Evolutionary conservation across 2,329 filamentous ascomycete species (phyloP).

Genomic region (Talaromyces sp.): DNA sequence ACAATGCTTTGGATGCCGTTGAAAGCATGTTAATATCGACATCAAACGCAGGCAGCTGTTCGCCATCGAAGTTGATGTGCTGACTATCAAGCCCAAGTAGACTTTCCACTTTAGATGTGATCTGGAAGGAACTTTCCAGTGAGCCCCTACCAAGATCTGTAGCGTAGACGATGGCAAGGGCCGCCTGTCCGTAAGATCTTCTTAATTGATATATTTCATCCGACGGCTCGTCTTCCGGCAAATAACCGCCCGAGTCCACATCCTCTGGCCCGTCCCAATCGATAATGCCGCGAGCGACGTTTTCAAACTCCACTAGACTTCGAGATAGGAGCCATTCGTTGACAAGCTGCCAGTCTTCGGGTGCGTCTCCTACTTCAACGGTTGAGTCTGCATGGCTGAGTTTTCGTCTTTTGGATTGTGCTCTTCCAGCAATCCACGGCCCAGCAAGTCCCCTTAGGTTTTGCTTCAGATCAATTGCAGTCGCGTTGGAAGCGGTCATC

Average conservation of each 20-base stretch:
- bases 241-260: constrained; percentile 54
- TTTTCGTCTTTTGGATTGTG: constrained; percentile 50
- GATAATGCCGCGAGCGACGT: constrained; percentile 47
- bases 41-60: constrained; percentile 23
- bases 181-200: constrained; percentile 50
- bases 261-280: constrained; percentile 58
- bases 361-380: constrained; percentile 19
- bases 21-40: constrained; percentile 28
- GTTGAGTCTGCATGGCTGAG: constrained; percentile 29
- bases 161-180: constrained; percentile 55
- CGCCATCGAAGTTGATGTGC: constrained; percentile 18
- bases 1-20: constrained; percentile 33
- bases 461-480: constrained; percentile 39
- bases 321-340: constrained; percentile 56
- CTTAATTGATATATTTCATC: neutral
- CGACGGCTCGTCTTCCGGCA: constrained; percentile 26
- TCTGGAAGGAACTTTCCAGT: constrained; percentile 44
- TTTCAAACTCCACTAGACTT: constrained; percentile 46
- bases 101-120: constrained; percentile 47
- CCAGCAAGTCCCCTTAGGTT: constrained; percentile 57
- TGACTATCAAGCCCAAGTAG: constrained; percentile 48
- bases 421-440: constrained; percentile 59
- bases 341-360: constrained; percentile 52
- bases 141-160: constrained; percentile 41
- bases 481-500: constrained; percentile 30